phyloP scores from a whole-genome alignment of 2,329 filamentous ascomycete genomes.

The Cadophora sp. region DNA sequence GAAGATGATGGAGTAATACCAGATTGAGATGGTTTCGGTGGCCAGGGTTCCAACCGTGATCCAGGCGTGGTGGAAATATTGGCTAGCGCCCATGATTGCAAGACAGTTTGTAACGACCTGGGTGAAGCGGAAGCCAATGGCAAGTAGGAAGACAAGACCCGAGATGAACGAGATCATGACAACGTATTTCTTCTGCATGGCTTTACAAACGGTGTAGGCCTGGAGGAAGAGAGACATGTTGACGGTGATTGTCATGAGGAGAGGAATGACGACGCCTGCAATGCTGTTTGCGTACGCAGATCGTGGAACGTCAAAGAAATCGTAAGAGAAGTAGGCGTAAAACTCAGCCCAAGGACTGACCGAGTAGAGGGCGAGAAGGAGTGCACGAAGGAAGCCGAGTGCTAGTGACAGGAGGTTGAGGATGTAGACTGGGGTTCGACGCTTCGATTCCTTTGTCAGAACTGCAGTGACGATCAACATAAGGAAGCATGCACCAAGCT shows the following conservation, averaged over 20 bases:
- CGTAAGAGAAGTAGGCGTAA: constrained; percentile 56
- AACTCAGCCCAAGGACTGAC: constrained; percentile 57
- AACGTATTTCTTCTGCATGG: constrained; percentile 51
- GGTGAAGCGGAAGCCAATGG: constrained; percentile 60
- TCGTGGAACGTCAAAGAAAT: constrained; percentile 52
- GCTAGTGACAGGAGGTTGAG: constrained; percentile 64
- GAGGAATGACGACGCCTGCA: constrained; percentile 54
- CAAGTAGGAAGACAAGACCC: constrained; percentile 54
- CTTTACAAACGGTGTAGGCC: constrained; percentile 63
- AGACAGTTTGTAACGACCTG: constrained; percentile 55
- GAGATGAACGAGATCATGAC: constrained; percentile 55
- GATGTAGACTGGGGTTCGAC: constrained; percentile 62
- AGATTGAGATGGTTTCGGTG: constrained; percentile 61
- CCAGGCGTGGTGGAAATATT: constrained; percentile 46
- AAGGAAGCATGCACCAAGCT: constrained; percentile 64
- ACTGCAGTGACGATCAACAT: constrained; percentile 64
- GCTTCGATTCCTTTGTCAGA: constrained; percentile 64
- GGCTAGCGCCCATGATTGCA: constrained; percentile 33
- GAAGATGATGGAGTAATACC: constrained; percentile 68
- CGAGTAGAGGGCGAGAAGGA: constrained; percentile 58
- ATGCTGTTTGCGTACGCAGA: constrained; percentile 55
- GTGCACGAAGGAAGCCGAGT: constrained; percentile 58
- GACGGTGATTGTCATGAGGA: constrained; percentile 61
- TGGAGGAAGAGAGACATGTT: constrained; percentile 68
- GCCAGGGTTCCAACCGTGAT: constrained; percentile 56